A percentile compares a stretch with the other conserved stretches of the same genome.
Evolutionary conservation across 495 filamentous ascomycete genomes (phyloP).

Genomic region (Penicillium pancosmium): DNA sequence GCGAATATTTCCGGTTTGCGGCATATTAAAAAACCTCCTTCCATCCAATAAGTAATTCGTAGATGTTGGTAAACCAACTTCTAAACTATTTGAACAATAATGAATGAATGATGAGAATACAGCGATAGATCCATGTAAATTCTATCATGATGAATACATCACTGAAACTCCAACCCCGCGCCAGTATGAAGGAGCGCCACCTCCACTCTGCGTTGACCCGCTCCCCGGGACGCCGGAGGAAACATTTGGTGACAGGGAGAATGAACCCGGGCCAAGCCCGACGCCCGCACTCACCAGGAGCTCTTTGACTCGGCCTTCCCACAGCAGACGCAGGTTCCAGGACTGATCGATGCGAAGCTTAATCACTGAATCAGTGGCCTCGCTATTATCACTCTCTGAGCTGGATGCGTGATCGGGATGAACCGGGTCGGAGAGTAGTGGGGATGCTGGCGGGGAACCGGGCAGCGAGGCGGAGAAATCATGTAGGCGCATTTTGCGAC

Average conservation of each 20-base stretch:
- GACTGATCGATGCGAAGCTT: slow-evolving; percentile 88
- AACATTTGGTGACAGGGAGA: slow-evolving; percentile 35
- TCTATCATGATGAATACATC: slow-evolving; percentile 82
- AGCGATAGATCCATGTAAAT: background rate
- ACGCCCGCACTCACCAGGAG: slow-evolving; percentile 88
- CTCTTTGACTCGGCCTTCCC: slow-evolving; percentile 94
- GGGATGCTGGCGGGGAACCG: slow-evolving; percentile 25
- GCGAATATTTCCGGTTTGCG: slow-evolving; percentile 22
- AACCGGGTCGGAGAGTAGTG: slow-evolving; percentile 26
- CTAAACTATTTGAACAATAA: background rate
- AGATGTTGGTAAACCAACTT: background rate
- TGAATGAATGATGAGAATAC: background rate
- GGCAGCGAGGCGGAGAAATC: slow-evolving; percentile 30
- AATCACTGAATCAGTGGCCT: slow-evolving; percentile 80
- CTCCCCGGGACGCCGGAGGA: slow-evolving; percentile 27
- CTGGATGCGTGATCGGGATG: slow-evolving; percentile 20
- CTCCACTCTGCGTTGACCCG: slow-evolving; percentile 60
- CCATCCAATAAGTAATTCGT: background rate
- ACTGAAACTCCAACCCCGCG: slow-evolving; percentile 80
- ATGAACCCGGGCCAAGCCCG: slow-evolving; percentile 61
- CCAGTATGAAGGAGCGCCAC: slow-evolving; percentile 59
- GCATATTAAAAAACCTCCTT: slow-evolving; percentile 9
- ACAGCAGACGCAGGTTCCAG: slow-evolving; percentile 79
- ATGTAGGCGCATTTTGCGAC: slow-evolving; percentile 42
- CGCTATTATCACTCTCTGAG: slow-evolving; percentile 44